Conservation (phyloP, 176 grass and related monocot genomes). For the Zoysia pacifica region DNA sequence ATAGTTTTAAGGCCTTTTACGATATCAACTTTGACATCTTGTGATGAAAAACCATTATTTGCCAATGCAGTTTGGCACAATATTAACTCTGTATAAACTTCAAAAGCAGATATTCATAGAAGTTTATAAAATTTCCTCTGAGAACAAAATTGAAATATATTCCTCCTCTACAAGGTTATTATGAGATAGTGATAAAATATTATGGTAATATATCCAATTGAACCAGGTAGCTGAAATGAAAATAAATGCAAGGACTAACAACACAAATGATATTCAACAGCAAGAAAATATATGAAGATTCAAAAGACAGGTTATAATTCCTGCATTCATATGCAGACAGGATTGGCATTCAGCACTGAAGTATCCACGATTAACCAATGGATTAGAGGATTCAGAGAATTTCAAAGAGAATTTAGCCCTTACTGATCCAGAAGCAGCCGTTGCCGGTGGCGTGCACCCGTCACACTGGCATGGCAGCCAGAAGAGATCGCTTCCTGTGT, state of each 20-base stretch:
- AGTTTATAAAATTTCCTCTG: background rate
- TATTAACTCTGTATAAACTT: too few relatives aligned
- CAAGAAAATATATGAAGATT: background rate
- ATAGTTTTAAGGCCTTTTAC: background rate
- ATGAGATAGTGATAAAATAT: background rate
- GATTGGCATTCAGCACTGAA: background rate
- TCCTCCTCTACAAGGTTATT: background rate
- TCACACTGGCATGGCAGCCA: slow-evolving; percentile 86
- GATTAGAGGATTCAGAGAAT: background rate
- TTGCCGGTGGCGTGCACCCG: slow-evolving; percentile 52
- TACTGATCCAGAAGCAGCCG: slow-evolving; percentile 47
- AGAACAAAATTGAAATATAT: background rate
- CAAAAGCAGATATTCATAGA: background rate
- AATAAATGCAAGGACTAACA: background rate
- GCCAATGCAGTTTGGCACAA: background rate
- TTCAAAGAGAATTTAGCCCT: slow-evolving; percentile 2
- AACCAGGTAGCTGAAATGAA: background rate
- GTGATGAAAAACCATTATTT: background rate
- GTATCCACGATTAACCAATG: background rate
- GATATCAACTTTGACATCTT: background rate
- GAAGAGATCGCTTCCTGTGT: slow-evolving; percentile 86
- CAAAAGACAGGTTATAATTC: background rate
- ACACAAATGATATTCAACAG: background rate
- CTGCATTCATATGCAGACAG: background rate
- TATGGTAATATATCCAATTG: background rate